phyloP scores from a whole-genome alignment of 2,329 filamentous ascomycete genomes.

The Septoria petroselini region DNA sequence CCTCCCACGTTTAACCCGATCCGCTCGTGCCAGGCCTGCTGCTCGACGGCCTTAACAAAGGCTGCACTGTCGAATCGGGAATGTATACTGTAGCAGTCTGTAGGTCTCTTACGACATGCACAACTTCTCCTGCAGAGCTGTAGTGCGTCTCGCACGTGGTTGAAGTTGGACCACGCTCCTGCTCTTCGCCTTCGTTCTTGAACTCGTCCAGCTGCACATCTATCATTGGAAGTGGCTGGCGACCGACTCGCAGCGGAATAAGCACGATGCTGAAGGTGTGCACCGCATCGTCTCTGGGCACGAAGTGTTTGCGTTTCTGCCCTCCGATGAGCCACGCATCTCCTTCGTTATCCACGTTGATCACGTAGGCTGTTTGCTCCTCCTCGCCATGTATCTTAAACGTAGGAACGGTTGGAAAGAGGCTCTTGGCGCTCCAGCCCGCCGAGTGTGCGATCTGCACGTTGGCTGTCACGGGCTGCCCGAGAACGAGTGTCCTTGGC shows the following conservation, averaged over 20 bases:
- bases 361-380: constrained; percentile 64
- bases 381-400: constrained; percentile 23
- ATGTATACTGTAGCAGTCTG: constrained; percentile 20
- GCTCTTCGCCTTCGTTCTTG: constrained; percentile 32
- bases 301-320: constrained; percentile 73
- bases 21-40: constrained; percentile 19
- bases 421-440: constrained; percentile 52
- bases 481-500: constrained; percentile 53
- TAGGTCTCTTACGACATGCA: constrained; percentile 55
- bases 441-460: constrained; percentile 58
- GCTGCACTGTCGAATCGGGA: constrained; percentile 11
- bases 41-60: constrained; percentile 6
- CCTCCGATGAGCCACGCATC: constrained; percentile 86
- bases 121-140: constrained; percentile 70
- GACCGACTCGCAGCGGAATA: constrained; percentile 75
- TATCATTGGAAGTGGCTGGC: constrained; percentile 71
- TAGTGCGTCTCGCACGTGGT: constrained; percentile 74
- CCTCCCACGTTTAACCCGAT: constrained; percentile 3
- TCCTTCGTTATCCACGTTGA: constrained; percentile 70
- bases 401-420: constrained; percentile 40
- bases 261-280: constrained; percentile 65
- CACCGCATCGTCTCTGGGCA: constrained; percentile 40
- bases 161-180: constrained; percentile 25
- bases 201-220: constrained; percentile 66
- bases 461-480: constrained; percentile 63